A percentile compares a stretch with the other conserved stretches of the same genome.
Conservation (phyloP, 2,329 filamentous ascomycete species). For the Paecilomyces fulvus region DNA sequence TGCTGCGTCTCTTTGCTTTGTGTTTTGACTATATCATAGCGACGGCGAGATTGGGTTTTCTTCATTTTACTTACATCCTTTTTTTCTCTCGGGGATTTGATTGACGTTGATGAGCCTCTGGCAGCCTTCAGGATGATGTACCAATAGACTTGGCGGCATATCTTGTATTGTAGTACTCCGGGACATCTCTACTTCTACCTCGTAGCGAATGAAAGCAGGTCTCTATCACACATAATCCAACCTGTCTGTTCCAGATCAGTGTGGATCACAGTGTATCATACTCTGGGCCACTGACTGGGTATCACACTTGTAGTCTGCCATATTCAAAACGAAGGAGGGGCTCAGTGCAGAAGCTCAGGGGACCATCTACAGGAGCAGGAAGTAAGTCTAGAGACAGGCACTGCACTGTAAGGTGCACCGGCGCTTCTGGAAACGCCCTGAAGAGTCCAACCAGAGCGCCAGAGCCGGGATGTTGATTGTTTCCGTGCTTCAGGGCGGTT, state of each 20-base stretch:
- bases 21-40: slow-evolving; percentile 12
- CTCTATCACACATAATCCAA: not conserved
- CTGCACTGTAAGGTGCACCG: slow-evolving; percentile 4
- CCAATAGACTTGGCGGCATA: not conserved
- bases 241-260: not conserved
- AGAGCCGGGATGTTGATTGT: slow-evolving; percentile 1
- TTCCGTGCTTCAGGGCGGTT: slow-evolving; percentile 4
- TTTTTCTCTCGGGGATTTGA: not conserved
- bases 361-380: not conserved
- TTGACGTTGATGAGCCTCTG: slow-evolving; percentile 1
- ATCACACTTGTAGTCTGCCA: not conserved
- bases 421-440: slow-evolving; percentile 7
- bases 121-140: slow-evolving; percentile 1
- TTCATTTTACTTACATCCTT: slow-evolving; percentile 2
- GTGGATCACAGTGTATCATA: not conserved
- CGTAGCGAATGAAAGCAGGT: not conserved
- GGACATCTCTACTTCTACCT: slow-evolving; percentile 8
- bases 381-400: not conserved
- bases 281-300: not conserved
- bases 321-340: not conserved
- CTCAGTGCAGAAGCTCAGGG: not conserved
- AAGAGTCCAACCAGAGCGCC: slow-evolving; percentile 7
- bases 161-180: slow-evolving; percentile 7
- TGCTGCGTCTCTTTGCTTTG: not conserved
- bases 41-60: slow-evolving; percentile 11